These are phyloP conservation scores for Coemansia javaensis DNA, from an alignment of 192 early-diverging fungal genomes.

Conservation along the genomic window DNA sequence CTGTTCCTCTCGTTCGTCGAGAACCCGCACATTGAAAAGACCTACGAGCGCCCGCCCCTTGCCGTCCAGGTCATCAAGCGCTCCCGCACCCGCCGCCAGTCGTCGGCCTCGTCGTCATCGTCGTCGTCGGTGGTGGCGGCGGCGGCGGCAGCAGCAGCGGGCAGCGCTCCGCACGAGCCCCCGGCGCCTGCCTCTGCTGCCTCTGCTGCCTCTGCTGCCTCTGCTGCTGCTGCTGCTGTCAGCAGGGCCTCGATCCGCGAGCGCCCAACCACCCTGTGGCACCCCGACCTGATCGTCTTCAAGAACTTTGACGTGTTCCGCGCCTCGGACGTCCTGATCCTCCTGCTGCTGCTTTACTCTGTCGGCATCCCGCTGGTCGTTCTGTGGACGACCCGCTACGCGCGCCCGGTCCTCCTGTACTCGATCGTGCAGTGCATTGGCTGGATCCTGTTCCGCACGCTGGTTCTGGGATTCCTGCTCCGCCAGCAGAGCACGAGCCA, in stretches of 20 bases:
- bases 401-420: conserved; percentile 39
- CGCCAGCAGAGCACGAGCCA: conserved; percentile 74
- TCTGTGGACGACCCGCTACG: conserved; percentile 26
- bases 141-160: no score
- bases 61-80: conserved; percentile 45
- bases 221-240: not conserved
- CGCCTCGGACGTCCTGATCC: conserved; percentile 74
- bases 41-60: conserved; percentile 53
- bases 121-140: no score
- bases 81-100: conserved; percentile 35
- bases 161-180: no score
- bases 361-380: conserved; percentile 58
- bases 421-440: conserved; percentile 68
- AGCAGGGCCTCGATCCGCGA: conserved; percentile 34
- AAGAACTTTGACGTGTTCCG: conserved; percentile 89
- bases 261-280: conserved; percentile 54
- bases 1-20: conserved; percentile 87
- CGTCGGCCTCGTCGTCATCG: conserved; percentile 25
- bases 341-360: conserved; percentile 72
- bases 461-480: conserved; percentile 72
- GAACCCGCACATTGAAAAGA: conserved; percentile 80
- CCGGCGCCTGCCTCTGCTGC: no score
- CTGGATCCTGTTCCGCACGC: conserved; percentile 85
- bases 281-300: conserved; percentile 82
- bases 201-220: no score